Conservation (phyloP, 306 rosid genomes). For the Fragaria vesca region DNA sequence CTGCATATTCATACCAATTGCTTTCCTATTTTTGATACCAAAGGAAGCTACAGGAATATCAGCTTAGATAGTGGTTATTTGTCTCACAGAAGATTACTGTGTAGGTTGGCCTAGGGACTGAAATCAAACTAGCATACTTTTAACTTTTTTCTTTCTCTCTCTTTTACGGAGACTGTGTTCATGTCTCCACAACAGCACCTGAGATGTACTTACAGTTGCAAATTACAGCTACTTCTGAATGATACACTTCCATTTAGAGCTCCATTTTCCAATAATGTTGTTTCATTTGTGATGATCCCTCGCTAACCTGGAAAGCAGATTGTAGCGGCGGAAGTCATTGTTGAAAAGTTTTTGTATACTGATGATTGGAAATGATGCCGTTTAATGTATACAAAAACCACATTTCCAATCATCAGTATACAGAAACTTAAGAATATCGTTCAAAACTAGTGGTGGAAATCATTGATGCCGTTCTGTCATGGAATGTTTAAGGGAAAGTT, state of each 20-base stretch:
- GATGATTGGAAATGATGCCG: background rate
- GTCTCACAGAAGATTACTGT: background rate
- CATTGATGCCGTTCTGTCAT: too few species aligned
- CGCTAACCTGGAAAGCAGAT: conserved; percentile 10
- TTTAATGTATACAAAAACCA: too few species aligned
- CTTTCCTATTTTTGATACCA: conserved; percentile 77
- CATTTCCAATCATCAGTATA: too few species aligned
- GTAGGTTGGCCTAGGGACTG: background rate
- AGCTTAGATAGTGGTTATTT: conserved; percentile 37
- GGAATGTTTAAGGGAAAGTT: too few species aligned
- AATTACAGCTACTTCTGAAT: background rate
- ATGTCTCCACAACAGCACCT: background rate
- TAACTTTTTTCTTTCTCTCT: background rate
- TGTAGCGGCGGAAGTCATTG: background rate
- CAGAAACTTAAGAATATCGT: too few species aligned
- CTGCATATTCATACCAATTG: conserved; percentile 68
- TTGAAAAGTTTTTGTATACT: background rate
- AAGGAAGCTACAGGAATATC: conserved; percentile 75
- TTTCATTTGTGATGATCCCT: conserved; percentile 17
- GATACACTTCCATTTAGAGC: conserved; percentile 8
- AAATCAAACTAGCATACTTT: background rate
- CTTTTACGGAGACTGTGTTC: background rate
- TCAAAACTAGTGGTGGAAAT: too few species aligned
- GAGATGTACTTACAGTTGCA: conserved; percentile 28
- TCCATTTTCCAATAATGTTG: conserved; percentile 18